Base-by-base conservation (phyloP, 2,329 filamentous ascomycete species). In the Calonectria crousiana region DNA sequence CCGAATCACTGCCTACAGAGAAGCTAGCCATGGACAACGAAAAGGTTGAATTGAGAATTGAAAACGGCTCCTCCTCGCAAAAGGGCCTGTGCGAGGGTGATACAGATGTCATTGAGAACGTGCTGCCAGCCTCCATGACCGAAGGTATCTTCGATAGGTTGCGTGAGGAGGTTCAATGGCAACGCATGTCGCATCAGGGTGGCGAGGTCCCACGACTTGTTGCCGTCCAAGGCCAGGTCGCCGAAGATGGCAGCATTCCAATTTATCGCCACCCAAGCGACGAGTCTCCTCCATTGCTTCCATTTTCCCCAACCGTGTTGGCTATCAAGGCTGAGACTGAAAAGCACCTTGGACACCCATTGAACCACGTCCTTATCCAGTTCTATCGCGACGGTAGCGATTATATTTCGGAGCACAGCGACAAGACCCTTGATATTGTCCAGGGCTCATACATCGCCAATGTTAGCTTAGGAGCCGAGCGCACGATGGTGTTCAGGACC, bases 191-290 rank as follows among this genome's bases (percentile, higher is more conserved):
- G 53, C 97, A 98, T 79, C 93, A 96, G 77, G 95, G 95, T 41
- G 96, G 97, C 32, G 94, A 97, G 79, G 97, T 98, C 0, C 97
- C 97, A 53, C 92, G 97, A 47, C 90, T 98, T 2, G 95, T 98
- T 9, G 95, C 95, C 64, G 95, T 98, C 26, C 96, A 98, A 83
- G 97, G 96, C 4, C 87, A 90, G 20, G 87, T 95, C 36, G 88
- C 88, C 49, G 82, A 87, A 0, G 92, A 96, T 79, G 95, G 94
- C 23, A 93, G 89, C 77, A 93, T 94, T 83, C 97, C 97, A 28
- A 90, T 98, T n/a, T 99, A 99, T 84, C 94, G 97, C 18, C 97
- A 98, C 84, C 97, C 97, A 56, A 92, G 95, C 5, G 97, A 99
- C 81, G 94, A 97, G 83, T 95, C 94, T 1, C 93, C 96, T 0